These are phyloP conservation scores for Lizonia empirigonia DNA, from an alignment of 2,329 filamentous ascomycete genomes.

Conservation along the genomic window DNA sequence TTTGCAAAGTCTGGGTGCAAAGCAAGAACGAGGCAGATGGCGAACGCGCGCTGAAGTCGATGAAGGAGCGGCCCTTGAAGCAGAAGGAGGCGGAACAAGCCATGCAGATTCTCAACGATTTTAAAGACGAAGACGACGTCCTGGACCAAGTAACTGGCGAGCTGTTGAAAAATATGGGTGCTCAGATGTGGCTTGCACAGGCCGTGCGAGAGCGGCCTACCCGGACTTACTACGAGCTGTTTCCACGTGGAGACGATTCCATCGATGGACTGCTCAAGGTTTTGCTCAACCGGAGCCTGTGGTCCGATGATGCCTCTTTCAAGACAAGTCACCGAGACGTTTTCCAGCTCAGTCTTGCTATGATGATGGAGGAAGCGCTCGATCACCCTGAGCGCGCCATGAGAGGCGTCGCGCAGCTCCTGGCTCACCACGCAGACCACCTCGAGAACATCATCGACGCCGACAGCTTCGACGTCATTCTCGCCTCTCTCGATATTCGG, in stretches of 20 bases:
- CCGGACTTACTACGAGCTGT: slow-evolving; percentile 52
- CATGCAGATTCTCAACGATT: slow-evolving; percentile 51
- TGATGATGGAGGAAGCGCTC: slow-evolving; percentile 87
- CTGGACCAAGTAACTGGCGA: slow-evolving; percentile 50
- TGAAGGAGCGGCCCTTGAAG: slow-evolving; percentile 40
- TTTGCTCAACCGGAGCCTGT: slow-evolving; percentile 50
- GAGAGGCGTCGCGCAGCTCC: slow-evolving; percentile 63
- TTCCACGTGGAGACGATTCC: slow-evolving; percentile 53
- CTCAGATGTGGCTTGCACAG: slow-evolving; percentile 49
- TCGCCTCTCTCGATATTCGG: slow-evolving; percentile 86
- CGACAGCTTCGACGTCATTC: slow-evolving; percentile 80
- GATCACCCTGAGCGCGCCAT: slow-evolving; percentile 69
- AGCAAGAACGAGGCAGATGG: slow-evolving; percentile 49
- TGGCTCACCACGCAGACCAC: slow-evolving; percentile 60
- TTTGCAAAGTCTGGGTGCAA: slow-evolving; percentile 45
- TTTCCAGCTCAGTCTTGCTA: slow-evolving; percentile 79
- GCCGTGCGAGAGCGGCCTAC: slow-evolving; percentile 49
- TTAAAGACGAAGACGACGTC: slow-evolving; percentile 50
- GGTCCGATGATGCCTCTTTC: slow-evolving; percentile 52
- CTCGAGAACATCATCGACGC: slow-evolving; percentile 69
- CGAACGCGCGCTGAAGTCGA: slow-evolving; percentile 43
- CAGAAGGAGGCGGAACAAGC: slow-evolving; percentile 48
- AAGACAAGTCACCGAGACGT: slow-evolving; percentile 60
- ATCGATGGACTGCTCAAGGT: slow-evolving; percentile 53
- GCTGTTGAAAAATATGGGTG: slow-evolving; percentile 44